These are phyloP conservation scores for Sporobolomyces roseus DNA, from an alignment of 768 basidiomycete species.

Conservation along the genomic window DNA sequence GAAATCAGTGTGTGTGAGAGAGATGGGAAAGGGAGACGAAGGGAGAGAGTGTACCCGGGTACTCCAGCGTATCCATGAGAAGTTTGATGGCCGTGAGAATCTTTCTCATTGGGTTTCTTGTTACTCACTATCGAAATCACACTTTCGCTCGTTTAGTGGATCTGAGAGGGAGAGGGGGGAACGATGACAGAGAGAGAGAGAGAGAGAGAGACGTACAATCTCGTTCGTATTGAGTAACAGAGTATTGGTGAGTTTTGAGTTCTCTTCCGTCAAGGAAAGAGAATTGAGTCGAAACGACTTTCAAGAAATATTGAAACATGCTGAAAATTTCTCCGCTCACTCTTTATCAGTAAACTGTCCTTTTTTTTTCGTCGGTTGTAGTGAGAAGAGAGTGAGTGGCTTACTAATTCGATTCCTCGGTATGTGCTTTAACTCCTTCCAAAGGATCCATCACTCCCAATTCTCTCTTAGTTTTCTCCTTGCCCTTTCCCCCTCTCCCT, in stretches of 20 bases:
- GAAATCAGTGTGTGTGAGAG: background rate
- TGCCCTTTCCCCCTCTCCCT: conserved; percentile 8
- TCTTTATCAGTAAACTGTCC: too few relatives aligned
- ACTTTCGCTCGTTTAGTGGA: background rate
- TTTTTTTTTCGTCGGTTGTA: too few relatives aligned
- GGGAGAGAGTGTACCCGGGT: conserved; percentile 53
- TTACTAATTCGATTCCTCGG: conserved; percentile 66
- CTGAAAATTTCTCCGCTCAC: background rate
- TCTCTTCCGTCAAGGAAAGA: conserved; percentile 72
- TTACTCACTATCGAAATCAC: conserved; percentile 52
- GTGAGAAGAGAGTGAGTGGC: conserved; percentile 4
- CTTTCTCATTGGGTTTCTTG: conserved; percentile 43
- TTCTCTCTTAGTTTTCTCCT: conserved; percentile 53
- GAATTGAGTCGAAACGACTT: conserved; percentile 95
- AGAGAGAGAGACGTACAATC: conserved; percentile 60
- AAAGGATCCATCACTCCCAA: conserved; percentile 77
- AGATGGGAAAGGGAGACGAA: background rate
- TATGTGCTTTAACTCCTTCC: conserved; percentile 59
- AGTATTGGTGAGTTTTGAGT: conserved; percentile 90
- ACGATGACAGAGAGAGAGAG: background rate
- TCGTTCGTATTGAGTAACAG: conserved; percentile 91
- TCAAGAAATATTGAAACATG: conserved; percentile 77
- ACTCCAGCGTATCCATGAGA: conserved; percentile 70
- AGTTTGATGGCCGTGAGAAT: conserved; percentile 53
- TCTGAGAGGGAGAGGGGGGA: background rate